Conservation (phyloP, 106 monocot species). For the Allium fistulosum region DNA sequence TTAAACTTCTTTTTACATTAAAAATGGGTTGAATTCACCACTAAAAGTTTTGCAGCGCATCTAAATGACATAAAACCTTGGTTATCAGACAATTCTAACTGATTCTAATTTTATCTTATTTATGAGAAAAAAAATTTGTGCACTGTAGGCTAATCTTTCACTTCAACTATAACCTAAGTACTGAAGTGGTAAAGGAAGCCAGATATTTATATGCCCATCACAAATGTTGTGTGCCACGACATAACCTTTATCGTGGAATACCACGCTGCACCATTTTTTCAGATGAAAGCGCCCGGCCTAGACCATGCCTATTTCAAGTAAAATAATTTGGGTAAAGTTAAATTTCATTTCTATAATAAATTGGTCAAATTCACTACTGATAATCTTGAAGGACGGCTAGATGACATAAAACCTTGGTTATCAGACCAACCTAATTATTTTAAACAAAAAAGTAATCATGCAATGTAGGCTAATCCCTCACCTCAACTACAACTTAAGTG, state of each 20-base stretch:
- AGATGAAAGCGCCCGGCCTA: slow-evolving; percentile 31
- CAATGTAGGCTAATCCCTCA: slow-evolving; percentile 12
- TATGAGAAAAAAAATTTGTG: background rate
- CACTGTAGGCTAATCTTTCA: slow-evolving; percentile 8
- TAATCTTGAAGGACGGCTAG: background rate
- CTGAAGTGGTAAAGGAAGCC: slow-evolving; percentile 25
- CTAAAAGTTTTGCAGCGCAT: background rate
- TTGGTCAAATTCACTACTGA: background rate
- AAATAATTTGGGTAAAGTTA: background rate
- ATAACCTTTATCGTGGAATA: slow-evolving; percentile 54
- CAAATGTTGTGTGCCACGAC: slow-evolving; percentile 43
- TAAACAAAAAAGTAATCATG: background rate
- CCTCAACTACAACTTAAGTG: slow-evolving; percentile 6
- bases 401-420: background rate
- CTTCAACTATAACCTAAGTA: slow-evolving; percentile 7
- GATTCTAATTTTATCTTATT: background rate
- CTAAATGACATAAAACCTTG: background rate
- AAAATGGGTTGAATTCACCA: background rate
- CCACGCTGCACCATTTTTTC: slow-evolving; percentile 45
- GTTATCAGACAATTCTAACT: background rate
- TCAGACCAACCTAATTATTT: background rate
- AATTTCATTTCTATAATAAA: background rate
- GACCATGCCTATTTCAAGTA: slow-evolving; percentile 12
- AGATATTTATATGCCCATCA: slow-evolving; percentile 42
- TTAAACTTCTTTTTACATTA: background rate